Conservation (phyloP, 305 asterid genomes). For the Solanum hybrid region DNA sequence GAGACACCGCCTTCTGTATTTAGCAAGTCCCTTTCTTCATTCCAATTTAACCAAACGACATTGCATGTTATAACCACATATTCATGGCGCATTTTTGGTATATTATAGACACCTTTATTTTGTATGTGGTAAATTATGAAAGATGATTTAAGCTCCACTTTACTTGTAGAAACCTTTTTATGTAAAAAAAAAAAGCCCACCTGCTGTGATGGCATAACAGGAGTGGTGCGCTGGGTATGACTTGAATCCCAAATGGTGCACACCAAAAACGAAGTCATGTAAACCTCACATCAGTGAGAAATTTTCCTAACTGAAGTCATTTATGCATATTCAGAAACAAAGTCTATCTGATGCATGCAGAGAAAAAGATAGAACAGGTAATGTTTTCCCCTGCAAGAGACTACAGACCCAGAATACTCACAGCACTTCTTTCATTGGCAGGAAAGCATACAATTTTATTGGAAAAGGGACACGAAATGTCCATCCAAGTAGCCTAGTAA, state of each 20-base stretch:
- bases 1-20: not conserved
- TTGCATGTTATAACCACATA: not conserved
- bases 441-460: not conserved
- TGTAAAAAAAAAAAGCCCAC: not conserved
- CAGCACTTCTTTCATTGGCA: not conserved
- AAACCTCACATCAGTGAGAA: not conserved
- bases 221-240: not conserved
- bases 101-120: not conserved
- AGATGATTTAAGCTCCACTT: not conserved
- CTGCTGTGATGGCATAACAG: not conserved
- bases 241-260: not conserved
- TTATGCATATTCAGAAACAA: not conserved
- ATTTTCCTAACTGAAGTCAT: not conserved
- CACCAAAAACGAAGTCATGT: not conserved
- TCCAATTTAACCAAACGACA: not conserved
- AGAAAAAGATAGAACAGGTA: not conserved
- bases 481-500: not conserved
- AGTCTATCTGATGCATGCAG: not conserved
- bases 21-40: not conserved
- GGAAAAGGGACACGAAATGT: not conserved
- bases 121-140: not conserved
- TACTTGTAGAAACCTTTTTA: not conserved
- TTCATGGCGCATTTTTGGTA: not conserved
- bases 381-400: not conserved
- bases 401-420: not conserved